Evolutionary conservation across 306 rosid species (phyloP).

Genomic region (Dryas alaskensis): DNA sequence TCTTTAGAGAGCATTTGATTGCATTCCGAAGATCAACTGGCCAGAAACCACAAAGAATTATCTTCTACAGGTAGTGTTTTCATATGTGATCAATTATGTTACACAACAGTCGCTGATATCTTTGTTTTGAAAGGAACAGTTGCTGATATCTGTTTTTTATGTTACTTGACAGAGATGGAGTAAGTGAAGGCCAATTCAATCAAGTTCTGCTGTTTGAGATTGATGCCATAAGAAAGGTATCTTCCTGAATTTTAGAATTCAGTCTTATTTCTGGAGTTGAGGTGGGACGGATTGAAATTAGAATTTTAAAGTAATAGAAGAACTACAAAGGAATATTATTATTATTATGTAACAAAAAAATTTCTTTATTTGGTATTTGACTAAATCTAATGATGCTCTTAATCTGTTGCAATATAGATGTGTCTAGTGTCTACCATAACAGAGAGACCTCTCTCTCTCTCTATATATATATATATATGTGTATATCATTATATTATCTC

Average conservation of each 20-base stretch:
- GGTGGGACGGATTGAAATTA: not conserved
- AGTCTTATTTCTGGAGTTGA: not conserved
- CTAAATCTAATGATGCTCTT: not conserved
- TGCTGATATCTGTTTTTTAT: not conserved
- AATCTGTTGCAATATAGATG: too few species aligned
- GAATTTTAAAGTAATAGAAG: not conserved
- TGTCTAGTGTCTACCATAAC: too few species aligned
- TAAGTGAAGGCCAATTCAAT: slow-evolving; percentile 74
- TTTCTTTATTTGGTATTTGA: not conserved
- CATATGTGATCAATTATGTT: not conserved
- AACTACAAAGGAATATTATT: too few species aligned
- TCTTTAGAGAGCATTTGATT: slow-evolving; percentile 50
- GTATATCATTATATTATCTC: not conserved
- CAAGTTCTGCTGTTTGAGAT: slow-evolving; percentile 77
- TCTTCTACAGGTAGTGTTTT: slow-evolving; percentile 72
- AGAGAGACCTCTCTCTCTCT: too few species aligned
- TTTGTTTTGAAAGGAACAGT: too few species aligned
- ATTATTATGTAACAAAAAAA: too few species aligned
- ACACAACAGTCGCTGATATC: too few species aligned
- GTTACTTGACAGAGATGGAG: slow-evolving; percentile 68
- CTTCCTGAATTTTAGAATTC: not conserved
- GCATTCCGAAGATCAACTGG: slow-evolving; percentile 41
- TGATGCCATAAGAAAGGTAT: slow-evolving; percentile 81
- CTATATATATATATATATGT: too few species aligned
- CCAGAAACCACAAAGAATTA: slow-evolving; percentile 47